Conservation (phyloP, 106 monocot genomes). For the Allium cepa region DNA sequence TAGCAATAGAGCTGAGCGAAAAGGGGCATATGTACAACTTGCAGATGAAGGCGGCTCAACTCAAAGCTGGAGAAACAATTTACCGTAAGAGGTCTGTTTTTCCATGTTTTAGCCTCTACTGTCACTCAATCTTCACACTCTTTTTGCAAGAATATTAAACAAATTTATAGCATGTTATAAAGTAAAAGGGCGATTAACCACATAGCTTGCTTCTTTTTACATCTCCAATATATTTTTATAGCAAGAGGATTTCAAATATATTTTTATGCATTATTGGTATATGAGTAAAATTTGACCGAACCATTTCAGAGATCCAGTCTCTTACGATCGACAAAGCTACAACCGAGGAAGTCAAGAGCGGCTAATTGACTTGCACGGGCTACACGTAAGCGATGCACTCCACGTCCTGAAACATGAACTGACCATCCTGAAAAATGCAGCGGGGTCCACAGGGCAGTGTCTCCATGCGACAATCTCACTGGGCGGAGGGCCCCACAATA, state of each 20-base stretch:
- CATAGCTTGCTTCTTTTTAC: too few relatives aligned
- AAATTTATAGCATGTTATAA: too few relatives aligned
- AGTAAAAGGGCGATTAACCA: too few relatives aligned
- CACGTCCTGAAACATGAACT: slow-evolving; percentile 73
- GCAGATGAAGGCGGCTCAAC: slow-evolving; percentile 79
- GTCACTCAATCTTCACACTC: too few relatives aligned
- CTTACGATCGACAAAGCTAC: slow-evolving; percentile 19
- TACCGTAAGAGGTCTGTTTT: slow-evolving; percentile 59
- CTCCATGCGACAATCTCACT: slow-evolving; percentile 60
- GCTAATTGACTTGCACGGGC: slow-evolving; percentile 65
- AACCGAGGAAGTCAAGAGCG: slow-evolving; percentile 32
- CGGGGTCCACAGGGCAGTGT: slow-evolving; percentile 38
- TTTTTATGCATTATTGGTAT: neutral
- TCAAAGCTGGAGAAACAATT: slow-evolving; percentile 73
- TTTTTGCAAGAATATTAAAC: too few relatives aligned
- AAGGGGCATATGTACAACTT: slow-evolving; percentile 80
- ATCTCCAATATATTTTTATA: too few relatives aligned
- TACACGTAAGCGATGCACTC: slow-evolving; percentile 70
- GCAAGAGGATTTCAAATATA: neutral
- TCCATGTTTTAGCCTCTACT: too few relatives aligned
- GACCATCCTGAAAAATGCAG: slow-evolving; percentile 36
- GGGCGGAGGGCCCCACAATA: slow-evolving; percentile 56
- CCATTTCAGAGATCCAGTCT: slow-evolving; percentile 1
- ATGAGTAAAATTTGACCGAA: neutral
- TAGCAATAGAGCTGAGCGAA: slow-evolving; percentile 73